Conservation (phyloP, 2,329 filamentous ascomycete genomes). For the Rosellinia necatrix region DNA sequence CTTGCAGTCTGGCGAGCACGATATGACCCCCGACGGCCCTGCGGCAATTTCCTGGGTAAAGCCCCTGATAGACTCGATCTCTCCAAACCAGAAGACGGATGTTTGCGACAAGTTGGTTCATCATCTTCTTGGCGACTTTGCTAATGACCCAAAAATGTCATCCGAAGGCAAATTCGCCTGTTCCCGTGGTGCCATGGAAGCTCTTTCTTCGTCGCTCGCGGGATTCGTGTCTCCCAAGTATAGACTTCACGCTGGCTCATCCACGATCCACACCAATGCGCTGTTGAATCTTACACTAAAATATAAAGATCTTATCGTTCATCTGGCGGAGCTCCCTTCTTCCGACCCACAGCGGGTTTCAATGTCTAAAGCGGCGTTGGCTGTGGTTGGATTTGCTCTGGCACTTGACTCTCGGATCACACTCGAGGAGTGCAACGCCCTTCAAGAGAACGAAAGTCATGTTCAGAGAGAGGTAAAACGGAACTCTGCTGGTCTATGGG, state of each 20-base stretch:
- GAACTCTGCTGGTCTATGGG: slow-evolving; percentile 78
- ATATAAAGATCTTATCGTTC: slow-evolving; percentile 64
- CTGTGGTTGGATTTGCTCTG: slow-evolving; percentile 69
- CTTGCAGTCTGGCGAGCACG: slow-evolving; percentile 62
- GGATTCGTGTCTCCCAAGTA: slow-evolving; percentile 57
- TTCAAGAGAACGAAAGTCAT: slow-evolving; percentile 59
- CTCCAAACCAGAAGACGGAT: slow-evolving; percentile 74
- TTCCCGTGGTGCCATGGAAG: slow-evolving; percentile 66
- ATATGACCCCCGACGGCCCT: slow-evolving; percentile 54
- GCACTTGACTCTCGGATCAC: slow-evolving; percentile 74
- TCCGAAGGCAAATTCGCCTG: slow-evolving; percentile 64
- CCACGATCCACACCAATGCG: slow-evolving; percentile 66
- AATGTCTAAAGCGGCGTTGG: slow-evolving; percentile 60
- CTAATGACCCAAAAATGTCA: slow-evolving; percentile 57
- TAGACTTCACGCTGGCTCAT: slow-evolving; percentile 54
- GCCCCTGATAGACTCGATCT: slow-evolving; percentile 77
- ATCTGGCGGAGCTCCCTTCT: slow-evolving; percentile 54
- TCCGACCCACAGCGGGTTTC: slow-evolving; percentile 55
- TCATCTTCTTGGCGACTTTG: slow-evolving; percentile 71
- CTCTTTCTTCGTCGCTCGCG: slow-evolving; percentile 60
- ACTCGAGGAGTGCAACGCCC: slow-evolving; percentile 68
- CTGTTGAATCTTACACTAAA: slow-evolving; percentile 68
- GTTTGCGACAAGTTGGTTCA: slow-evolving; percentile 79
- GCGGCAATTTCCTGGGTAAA: slow-evolving; percentile 78
- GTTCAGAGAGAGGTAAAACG: slow-evolving; percentile 71